A percentile compares a stretch with the other conserved stretches of the same genome.
phyloP scores from a whole-genome alignment of 2,329 filamentous ascomycete species.

The Teratosphaeria zuluensis region DNA sequence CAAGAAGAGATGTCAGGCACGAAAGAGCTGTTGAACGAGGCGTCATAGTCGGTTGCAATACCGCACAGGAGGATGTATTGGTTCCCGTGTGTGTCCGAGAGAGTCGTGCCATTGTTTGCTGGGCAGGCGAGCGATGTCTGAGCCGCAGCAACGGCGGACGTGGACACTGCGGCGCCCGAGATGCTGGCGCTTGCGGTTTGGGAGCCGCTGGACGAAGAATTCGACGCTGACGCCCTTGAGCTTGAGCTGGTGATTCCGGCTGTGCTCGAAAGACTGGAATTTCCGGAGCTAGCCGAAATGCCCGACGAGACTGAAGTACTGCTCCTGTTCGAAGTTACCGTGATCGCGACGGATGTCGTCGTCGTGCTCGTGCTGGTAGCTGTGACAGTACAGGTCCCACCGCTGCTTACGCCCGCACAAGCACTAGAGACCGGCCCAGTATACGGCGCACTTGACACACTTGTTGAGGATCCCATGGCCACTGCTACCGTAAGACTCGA shows the following conservation, averaged over 20 bases:
- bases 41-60: not conserved
- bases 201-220: not conserved
- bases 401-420: not conserved
- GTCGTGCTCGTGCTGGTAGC: not conserved
- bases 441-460: constrained; percentile 12
- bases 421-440: constrained; percentile 17
- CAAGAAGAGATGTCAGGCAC: not conserved
- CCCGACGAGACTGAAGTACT: not conserved
- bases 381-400: constrained; percentile 1
- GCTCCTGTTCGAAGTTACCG: not conserved
- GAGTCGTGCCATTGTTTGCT: constrained; percentile 6
- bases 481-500: constrained; percentile 14
- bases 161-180: not conserved
- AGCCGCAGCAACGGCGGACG: not conserved
- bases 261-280: not conserved
- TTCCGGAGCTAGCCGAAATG: too few species aligned
- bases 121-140: constrained; percentile 3
- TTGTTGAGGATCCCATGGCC: constrained; percentile 18
- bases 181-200: not conserved
- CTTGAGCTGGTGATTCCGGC: not conserved
- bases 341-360: not conserved
- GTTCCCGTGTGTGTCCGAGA: constrained; percentile 3
- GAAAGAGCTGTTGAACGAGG: not conserved
- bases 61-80: constrained; percentile 6
- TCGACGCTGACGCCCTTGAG: not conserved